Evolutionary conservation across 2,329 filamentous ascomycete genomes (phyloP).

Genomic region (Verticillium alfalfae): DNA sequence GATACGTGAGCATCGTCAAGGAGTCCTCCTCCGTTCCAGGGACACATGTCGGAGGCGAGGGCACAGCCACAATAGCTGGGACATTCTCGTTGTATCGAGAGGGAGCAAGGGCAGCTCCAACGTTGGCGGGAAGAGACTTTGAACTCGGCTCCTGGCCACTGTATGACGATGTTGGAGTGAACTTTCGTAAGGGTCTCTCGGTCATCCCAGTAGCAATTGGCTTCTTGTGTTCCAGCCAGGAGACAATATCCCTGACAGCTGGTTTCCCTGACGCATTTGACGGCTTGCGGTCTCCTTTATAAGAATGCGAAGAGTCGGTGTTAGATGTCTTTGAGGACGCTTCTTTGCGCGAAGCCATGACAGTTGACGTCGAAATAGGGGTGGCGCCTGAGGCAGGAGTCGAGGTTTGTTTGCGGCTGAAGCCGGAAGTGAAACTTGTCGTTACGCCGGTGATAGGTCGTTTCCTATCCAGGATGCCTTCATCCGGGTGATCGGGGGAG

Average conservation of each 20-base stretch:
- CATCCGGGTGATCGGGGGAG: neutral
- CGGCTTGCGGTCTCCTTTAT: neutral
- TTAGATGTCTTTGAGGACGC: neutral
- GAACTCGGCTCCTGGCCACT: neutral
- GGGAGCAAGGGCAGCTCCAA: no score
- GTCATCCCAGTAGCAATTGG: neutral
- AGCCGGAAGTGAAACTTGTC: slow-evolving; percentile 9
- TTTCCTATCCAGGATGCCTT: slow-evolving; percentile 9
- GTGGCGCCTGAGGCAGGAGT: neutral
- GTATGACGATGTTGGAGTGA: neutral
- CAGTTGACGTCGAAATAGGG: neutral
- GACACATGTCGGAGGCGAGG: neutral
- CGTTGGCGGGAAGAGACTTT: neutral
- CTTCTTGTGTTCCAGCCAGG: neutral
- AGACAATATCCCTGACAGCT: slow-evolving; percentile 1
- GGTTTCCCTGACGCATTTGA: neutral
- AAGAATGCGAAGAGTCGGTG: neutral
- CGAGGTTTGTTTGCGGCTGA: slow-evolving; percentile 2
- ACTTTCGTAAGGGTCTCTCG: neutral
- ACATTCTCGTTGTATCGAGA: neutral
- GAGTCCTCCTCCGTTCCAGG: neutral
- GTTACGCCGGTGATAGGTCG: slow-evolving; percentile 6
- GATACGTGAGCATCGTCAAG: neutral
- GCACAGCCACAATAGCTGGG: neutral
- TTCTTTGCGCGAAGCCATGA: neutral